Evolutionary conservation across 768 basidiomycete species (phyloP), one percentile per base, ranked within the genome.

Genomic region (Austroboletus festivus): DNA sequence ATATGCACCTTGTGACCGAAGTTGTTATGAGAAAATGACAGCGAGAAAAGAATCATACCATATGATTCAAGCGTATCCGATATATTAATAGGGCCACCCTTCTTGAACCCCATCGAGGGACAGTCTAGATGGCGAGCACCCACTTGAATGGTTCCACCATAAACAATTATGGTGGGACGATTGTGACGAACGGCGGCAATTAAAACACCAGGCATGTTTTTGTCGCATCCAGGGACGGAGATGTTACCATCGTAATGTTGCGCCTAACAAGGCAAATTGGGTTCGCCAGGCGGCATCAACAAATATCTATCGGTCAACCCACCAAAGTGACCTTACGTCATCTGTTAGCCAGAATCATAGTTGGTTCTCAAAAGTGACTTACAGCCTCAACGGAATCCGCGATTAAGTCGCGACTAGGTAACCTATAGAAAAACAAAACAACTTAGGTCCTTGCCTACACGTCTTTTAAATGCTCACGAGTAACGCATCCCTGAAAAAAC

Each of bases 211-310:
- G 90, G 90, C 91, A 93, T 92, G 62, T 93, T 93, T 72, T 93
- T 93, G 68, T 93, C 90, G 55, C 90, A 93, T 47, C 90, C 89
- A 16, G 91, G 91, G 45, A 92, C 77, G 5, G 86, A 81, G 56
- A 93, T 89, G 59, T 91, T 90, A 12, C 81, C 90, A 52, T 93
- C 91, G 57, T 93, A 92, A 59, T 90, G 82, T 72, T 93, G 90
- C 19, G 89, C 88, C 88, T 87, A 46, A 24, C 31, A 44, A 19
- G 44, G 30, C 4, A 39, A 42, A 34, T 50, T 47, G 28, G 20
- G 41, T 45, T 49, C 22, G 20, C 23, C 44, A 33, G 24, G 18
- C 2, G 15, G 22, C 3, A 28, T 12, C 28, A 42, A 21, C 44
- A 26, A 19, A 28, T 12, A 21, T 5, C 34, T 28, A n/a, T 6